Conservation (phyloP, 2,329 filamentous ascomycete genomes). For the Talaromyces sp. region DNA sequence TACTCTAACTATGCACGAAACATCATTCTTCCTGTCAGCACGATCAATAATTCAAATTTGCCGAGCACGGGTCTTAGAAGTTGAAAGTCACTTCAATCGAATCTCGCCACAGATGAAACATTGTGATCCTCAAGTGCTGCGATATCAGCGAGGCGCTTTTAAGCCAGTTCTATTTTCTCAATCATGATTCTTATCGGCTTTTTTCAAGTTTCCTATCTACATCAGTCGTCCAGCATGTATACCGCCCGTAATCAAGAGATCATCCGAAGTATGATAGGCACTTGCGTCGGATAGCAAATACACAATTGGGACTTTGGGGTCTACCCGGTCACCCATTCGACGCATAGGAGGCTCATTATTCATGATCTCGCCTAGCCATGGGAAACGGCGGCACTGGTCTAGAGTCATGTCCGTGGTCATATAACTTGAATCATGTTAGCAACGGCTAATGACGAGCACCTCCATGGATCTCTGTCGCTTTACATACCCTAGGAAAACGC, state of each 20-base stretch:
- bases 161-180: too few species aligned
- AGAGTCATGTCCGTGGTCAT: conserved; percentile 40
- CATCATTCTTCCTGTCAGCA: too few species aligned
- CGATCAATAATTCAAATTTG: too few species aligned
- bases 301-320: conserved; percentile 45
- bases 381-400: conserved; percentile 29
- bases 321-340: conserved; percentile 41
- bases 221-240: conserved; percentile 35
- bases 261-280: conserved; percentile 46
- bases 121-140: too few species aligned
- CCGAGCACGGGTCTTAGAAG: too few species aligned
- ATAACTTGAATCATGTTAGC: conserved; percentile 36
- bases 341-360: conserved; percentile 45
- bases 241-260: conserved; percentile 40
- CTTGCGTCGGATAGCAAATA: conserved; percentile 47
- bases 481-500: conserved; percentile 30
- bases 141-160: too few species aligned
- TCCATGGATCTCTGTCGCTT: too few species aligned
- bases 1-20: too few species aligned
- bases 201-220: not conserved
- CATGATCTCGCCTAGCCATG: conserved; percentile 39
- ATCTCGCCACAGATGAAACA: too few species aligned
- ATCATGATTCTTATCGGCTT: too few species aligned
- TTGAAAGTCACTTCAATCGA: too few species aligned
- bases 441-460: not conserved